Percentiles rank a stretch among this genome's conserved stretches.
Conservation (phyloP, 768 basidiomycete genomes). For the Lactarius quietus region DNA sequence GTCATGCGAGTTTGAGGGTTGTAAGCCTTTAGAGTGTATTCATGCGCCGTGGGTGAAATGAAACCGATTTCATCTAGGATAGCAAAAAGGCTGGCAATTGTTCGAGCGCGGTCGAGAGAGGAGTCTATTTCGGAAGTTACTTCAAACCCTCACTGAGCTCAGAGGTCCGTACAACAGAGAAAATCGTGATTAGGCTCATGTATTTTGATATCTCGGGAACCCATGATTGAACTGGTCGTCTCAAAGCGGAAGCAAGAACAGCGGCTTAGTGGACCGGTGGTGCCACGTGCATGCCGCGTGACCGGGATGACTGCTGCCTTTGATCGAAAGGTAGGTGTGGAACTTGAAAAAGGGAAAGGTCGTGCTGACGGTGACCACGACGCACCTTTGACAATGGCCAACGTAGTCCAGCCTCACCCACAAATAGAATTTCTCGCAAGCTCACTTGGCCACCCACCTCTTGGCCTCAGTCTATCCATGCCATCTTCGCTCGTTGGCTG, state of each 20-base stretch:
- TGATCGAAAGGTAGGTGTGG: conserved; percentile 2
- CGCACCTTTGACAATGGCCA: conserved; percentile 53
- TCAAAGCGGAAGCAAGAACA: neutral
- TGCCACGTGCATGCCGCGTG: conserved; percentile 15
- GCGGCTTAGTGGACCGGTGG: neutral
- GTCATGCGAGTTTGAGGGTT: too few relatives aligned
- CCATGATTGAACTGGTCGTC: too few relatives aligned
- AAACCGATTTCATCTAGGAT: too few relatives aligned
- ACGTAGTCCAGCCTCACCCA: conserved; percentile 52
- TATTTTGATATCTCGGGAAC: too few relatives aligned
- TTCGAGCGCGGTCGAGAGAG: too few relatives aligned
- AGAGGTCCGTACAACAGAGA: too few relatives aligned
- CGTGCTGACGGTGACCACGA: conserved; percentile 16
- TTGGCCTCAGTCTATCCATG: conserved; percentile 63
- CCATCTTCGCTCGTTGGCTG: conserved; percentile 47
- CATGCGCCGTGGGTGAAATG: too few relatives aligned
- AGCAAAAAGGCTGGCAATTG: too few relatives aligned
- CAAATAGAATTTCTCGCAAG: conserved; percentile 62
- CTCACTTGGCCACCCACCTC: conserved; percentile 56
- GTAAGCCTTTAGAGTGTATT: too few relatives aligned
- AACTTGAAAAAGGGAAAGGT: conserved; percentile 21
- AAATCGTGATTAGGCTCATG: too few relatives aligned
- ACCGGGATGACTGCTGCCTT: neutral
- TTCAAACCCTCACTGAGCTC: too few relatives aligned
- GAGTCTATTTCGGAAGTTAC: too few relatives aligned